A percentile compares a stretch with the other conserved stretches of the same genome.
Evolutionary conservation across 768 basidiomycete genomes (phyloP).

Genomic region (Lactifluus echinatus): DNA sequence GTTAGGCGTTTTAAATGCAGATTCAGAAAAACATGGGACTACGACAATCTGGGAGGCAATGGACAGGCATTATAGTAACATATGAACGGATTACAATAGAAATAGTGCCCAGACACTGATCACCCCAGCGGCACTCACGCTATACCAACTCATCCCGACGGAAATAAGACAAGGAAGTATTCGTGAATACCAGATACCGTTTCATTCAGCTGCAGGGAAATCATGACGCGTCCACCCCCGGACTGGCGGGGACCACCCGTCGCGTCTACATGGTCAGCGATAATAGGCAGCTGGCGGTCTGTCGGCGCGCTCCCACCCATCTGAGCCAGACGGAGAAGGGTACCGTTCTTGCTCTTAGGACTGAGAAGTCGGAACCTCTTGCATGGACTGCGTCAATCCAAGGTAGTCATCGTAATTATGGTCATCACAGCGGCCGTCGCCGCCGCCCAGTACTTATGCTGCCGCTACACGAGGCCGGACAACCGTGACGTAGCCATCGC

Average conservation of each 20-base stretch:
- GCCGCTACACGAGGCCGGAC: not conserved
- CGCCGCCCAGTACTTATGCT: too few species aligned
- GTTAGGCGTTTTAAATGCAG: too few species aligned
- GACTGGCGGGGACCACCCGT: not conserved
- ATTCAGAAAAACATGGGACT: too few species aligned
- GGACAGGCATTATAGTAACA: too few species aligned
- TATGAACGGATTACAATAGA: too few species aligned
- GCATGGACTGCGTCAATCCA: not conserved
- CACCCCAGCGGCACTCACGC: not conserved
- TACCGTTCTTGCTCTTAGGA: constrained; percentile 11
- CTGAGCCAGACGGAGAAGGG: not conserved
- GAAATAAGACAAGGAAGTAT: not conserved
- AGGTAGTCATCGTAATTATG: not conserved
- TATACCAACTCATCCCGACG: not conserved
- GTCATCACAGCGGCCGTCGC: not conserved
- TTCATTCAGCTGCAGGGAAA: too few species aligned
- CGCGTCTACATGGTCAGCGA: not conserved
- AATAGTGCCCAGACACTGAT: too few species aligned
- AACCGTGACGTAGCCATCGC: not conserved
- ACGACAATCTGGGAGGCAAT: too few species aligned
- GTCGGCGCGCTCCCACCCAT: too few species aligned
- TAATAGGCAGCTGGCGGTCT: too few species aligned
- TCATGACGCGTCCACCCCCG: not conserved
- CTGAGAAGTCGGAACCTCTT: constrained; percentile 3
- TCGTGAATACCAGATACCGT: not conserved